Evolutionary conservation across 148 eudicot species (phyloP).

Genomic region (Spergularia marina): DNA sequence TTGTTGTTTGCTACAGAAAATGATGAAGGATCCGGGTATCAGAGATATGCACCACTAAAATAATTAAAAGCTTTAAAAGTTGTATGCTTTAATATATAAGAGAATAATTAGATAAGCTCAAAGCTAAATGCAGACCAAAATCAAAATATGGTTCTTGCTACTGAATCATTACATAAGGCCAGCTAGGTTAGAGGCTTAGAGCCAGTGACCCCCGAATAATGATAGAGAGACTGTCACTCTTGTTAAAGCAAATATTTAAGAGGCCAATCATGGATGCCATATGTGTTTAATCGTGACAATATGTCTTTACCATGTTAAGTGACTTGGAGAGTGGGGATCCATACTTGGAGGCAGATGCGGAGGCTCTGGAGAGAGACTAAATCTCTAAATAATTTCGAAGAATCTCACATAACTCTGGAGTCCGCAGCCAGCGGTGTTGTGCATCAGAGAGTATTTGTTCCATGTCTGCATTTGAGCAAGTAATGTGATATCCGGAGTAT

Average conservation of each 20-base stretch:
- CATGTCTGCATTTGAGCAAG: slow-evolving; percentile 46
- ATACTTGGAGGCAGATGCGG: slow-evolving; percentile 66
- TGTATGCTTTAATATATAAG: too few relatives aligned
- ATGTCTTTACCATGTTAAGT: too few relatives aligned
- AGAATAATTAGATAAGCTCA: too few relatives aligned
- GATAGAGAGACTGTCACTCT: too few relatives aligned
- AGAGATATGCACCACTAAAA: neutral
- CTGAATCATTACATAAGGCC: too few relatives aligned
- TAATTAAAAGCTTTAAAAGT: neutral
- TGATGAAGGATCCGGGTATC: neutral
- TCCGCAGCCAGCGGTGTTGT: slow-evolving; percentile 79
- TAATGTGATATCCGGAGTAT: neutral
- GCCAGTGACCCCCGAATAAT: too few relatives aligned
- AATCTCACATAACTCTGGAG: slow-evolving; percentile 81
- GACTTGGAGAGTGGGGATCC: slow-evolving; percentile 9
- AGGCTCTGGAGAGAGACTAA: slow-evolving; percentile 63
- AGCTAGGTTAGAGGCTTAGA: too few relatives aligned
- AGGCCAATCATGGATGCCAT: too few relatives aligned
- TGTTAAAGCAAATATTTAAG: too few relatives aligned
- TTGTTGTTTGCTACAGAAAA: neutral
- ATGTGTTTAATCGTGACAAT: too few relatives aligned
- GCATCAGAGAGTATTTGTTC: slow-evolving; percentile 66
- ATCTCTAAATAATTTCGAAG: slow-evolving; percentile 52
- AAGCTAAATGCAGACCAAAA: too few relatives aligned
- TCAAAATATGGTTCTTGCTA: too few relatives aligned